Conservation (phyloP, 1,284 basidiomycete genomes). For the Lentinula novae-zelandiae region DNA sequence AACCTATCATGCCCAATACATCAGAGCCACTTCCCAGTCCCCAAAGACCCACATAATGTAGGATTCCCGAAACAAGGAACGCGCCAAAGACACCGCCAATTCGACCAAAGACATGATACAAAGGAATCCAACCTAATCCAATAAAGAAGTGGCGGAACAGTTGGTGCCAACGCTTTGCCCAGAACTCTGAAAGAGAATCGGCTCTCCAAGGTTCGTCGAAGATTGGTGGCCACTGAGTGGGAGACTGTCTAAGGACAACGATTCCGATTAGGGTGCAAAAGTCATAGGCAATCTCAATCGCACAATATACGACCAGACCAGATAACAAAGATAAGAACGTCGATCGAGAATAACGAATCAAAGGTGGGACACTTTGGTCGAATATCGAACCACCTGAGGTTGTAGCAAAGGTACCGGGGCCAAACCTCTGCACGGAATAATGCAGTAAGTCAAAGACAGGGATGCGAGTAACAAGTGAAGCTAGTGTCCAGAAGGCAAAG, state of each 20-base stretch:
- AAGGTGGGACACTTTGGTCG: slow-evolving; percentile 36
- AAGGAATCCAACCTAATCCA: slow-evolving; percentile 26
- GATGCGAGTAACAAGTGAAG: slow-evolving; percentile 32
- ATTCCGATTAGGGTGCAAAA: slow-evolving; percentile 38
- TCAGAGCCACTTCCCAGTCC: slow-evolving; percentile 55
- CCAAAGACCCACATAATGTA: slow-evolving; percentile 57
- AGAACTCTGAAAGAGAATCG: slow-evolving; percentile 37
- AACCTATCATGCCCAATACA: slow-evolving; percentile 39
- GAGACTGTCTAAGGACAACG: slow-evolving; percentile 30
- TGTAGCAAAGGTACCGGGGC: slow-evolving; percentile 11
- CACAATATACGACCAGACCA: slow-evolving; percentile 37
- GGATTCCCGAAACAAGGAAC: slow-evolving; percentile 51
- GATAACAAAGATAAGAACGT: slow-evolving; percentile 35
- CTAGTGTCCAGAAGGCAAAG: slow-evolving; percentile 34
- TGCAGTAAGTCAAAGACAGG: slow-evolving; percentile 39
- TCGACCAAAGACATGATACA: slow-evolving; percentile 37
- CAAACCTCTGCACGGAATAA: slow-evolving; percentile 35
- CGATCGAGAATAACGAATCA: slow-evolving; percentile 40
- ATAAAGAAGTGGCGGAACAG: slow-evolving; percentile 36
- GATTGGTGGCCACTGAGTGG: slow-evolving; percentile 38
- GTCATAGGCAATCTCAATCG: slow-evolving; percentile 42
- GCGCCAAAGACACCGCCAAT: slow-evolving; percentile 43
- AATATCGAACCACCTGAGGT: slow-evolving; percentile 37
- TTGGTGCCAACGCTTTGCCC: slow-evolving; percentile 46
- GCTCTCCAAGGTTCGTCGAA: slow-evolving; percentile 37